Conservation (phyloP, 2,329 filamentous ascomycete genomes). For the Calonectria pseudoturangicola region DNA sequence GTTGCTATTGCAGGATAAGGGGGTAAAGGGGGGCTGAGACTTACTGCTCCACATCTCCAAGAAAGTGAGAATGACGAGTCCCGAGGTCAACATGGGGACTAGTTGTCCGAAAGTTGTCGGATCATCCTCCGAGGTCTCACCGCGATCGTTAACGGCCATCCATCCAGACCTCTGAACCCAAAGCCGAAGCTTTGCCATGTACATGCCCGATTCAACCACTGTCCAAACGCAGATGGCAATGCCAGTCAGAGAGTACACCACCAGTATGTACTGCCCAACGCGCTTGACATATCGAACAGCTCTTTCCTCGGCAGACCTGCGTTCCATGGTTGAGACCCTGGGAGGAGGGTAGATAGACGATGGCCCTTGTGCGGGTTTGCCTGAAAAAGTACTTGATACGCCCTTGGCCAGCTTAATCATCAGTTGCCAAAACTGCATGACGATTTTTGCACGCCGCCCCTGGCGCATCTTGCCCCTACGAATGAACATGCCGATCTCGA, state of each 20-base stretch:
- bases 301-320: conserved; percentile 9
- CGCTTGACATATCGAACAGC: conserved; percentile 25
- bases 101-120: conserved; percentile 40
- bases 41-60: conserved; percentile 41
- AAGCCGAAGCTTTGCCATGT: conserved; percentile 20
- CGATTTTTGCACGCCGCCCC: conserved; percentile 23
- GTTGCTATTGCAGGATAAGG: background rate
- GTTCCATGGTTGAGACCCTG: background rate
- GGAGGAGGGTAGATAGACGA: background rate
- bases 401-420: background rate
- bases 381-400: background rate
- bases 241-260: conserved; percentile 26
- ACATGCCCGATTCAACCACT: conserved; percentile 31
- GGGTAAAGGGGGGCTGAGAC: background rate
- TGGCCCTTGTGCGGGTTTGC: background rate
- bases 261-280: conserved; percentile 31
- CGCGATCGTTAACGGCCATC: conserved; percentile 15
- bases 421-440: conserved; percentile 12
- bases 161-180: conserved; percentile 37
- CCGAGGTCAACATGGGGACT: conserved; percentile 35
- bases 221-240: conserved; percentile 39
- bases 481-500: conserved; percentile 37
- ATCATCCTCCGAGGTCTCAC: conserved; percentile 36
- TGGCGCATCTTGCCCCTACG: conserved; percentile 34
- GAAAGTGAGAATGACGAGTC: conserved; percentile 33